phyloP scores from a whole-genome alignment of 768 basidiomycete genomes.

The Hysterangium stoloniferum region DNA sequence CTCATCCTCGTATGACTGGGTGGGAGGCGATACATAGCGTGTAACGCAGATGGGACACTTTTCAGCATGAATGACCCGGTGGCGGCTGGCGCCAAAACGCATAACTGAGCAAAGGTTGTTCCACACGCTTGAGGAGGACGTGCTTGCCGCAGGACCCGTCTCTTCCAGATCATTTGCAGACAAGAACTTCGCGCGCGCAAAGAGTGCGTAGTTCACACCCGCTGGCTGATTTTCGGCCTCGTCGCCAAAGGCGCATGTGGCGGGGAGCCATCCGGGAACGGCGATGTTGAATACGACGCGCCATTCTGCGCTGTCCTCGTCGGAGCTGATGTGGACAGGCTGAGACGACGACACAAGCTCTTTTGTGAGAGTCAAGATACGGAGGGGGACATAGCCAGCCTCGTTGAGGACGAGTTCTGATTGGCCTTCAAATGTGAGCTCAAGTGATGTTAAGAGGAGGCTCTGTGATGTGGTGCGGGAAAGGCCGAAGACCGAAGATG shows the following conservation, averaged over 20 bases:
- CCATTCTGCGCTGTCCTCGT: constrained; percentile 61
- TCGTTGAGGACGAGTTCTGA: constrained; percentile 59
- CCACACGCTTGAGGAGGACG: constrained; percentile 15
- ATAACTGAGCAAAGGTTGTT: constrained; percentile 47
- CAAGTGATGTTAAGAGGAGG: constrained; percentile 59
- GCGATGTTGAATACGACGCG: constrained; percentile 73
- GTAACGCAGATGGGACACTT: constrained; percentile 38
- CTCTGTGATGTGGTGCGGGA: constrained; percentile 38
- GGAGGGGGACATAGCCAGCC: constrained; percentile 59
- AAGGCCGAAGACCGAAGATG: constrained; percentile 45
- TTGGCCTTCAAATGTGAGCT: constrained; percentile 80
- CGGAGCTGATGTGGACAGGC: constrained; percentile 55
- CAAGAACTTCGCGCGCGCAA: constrained; percentile 56
- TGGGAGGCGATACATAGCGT: constrained; percentile 26
- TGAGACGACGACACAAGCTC: constrained; percentile 46
- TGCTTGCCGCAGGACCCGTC: constrained; percentile 36
- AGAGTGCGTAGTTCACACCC: constrained; percentile 59
- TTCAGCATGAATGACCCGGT: constrained; percentile 28
- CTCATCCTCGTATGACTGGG: neutral
- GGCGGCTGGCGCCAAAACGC: constrained; percentile 33
- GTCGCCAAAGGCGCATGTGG: constrained; percentile 35
- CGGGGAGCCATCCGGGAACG: constrained; percentile 88
- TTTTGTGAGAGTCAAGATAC: constrained; percentile 59
- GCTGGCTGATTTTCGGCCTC: constrained; percentile 29
- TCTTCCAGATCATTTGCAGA: constrained; percentile 32